Evolutionary conservation across 2,329 filamentous ascomycete species (phyloP).

Genomic region (Fusarium agapanthi): DNA sequence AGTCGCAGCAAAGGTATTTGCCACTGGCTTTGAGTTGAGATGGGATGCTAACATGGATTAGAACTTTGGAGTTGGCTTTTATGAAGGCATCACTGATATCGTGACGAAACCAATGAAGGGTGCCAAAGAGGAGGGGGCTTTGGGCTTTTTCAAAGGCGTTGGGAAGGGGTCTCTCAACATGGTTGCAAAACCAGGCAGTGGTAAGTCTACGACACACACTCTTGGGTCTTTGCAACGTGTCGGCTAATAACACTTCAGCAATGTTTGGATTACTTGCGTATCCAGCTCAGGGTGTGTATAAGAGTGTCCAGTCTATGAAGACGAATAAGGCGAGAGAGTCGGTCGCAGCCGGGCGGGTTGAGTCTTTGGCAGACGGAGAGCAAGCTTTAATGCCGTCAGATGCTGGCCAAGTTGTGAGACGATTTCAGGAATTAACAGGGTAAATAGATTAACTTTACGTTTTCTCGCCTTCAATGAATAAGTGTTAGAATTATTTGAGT

Average conservation of each 20-base stretch:
- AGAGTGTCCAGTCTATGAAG: background rate
- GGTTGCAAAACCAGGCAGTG: background rate
- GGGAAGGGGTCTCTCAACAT: background rate
- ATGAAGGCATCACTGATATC: background rate
- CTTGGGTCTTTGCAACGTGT: accelerated
- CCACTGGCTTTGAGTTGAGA: accelerated
- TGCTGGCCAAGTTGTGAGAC: background rate
- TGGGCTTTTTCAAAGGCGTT: background rate
- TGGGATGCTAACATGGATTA: background rate
- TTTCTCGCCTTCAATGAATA: no score
- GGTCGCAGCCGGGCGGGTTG: background rate
- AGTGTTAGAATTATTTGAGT: no score
- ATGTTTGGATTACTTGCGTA: background rate
- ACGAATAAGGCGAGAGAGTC: background rate
- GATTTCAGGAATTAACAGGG: background rate
- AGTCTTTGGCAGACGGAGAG: accelerated
- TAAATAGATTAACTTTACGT: accelerated
- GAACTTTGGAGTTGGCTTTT: background rate
- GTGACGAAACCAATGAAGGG: background rate
- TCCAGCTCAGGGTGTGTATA: background rate
- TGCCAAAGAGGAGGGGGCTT: background rate
- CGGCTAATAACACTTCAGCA: background rate
- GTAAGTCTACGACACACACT: accelerated
- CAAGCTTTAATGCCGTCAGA: accelerated
- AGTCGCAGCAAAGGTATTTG: background rate